Conservation (phyloP, 2,329 filamentous ascomycete species). For the Botrytis fabae region DNA sequence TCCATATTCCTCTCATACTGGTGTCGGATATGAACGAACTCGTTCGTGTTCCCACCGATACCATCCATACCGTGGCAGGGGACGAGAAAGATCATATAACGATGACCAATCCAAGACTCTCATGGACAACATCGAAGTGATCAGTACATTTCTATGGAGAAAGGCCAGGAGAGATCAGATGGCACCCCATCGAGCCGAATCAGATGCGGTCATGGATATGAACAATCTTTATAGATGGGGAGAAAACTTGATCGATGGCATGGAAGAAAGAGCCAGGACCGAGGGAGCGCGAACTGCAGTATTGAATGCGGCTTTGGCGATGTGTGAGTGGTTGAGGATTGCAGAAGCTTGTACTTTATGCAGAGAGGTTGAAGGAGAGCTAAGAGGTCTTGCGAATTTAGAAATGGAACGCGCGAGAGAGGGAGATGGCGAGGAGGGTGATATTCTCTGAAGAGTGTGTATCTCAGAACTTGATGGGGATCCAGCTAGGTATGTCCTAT, state of each 20-base stretch:
- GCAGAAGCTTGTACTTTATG: conserved; percentile 24
- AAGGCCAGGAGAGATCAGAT: conserved; percentile 30
- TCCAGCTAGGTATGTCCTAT: neutral
- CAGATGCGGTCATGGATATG: conserved; percentile 28
- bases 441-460: neutral
- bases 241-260: conserved; percentile 25
- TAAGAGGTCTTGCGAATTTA: conserved; percentile 23
- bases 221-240: conserved; percentile 31
- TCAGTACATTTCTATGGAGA: conserved; percentile 32
- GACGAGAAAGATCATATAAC: conserved; percentile 9
- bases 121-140: conserved; percentile 34
- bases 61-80: conserved; percentile 25
- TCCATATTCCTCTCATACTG: neutral
- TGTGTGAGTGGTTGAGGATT: conserved; percentile 30
- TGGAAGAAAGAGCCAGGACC: conserved; percentile 23
- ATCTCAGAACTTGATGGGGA: neutral
- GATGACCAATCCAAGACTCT: conserved; percentile 22
- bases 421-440: neutral
- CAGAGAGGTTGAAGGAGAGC: conserved; percentile 21
- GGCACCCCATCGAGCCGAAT: conserved; percentile 31
- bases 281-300: conserved; percentile 3
- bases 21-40: neutral
- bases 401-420: neutral
- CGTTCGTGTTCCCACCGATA: conserved; percentile 6
- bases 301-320: conserved; percentile 24